Base-by-base conservation (phyloP, 768 basidiomycete genomes). In the Boletus barrowsii region DNA sequence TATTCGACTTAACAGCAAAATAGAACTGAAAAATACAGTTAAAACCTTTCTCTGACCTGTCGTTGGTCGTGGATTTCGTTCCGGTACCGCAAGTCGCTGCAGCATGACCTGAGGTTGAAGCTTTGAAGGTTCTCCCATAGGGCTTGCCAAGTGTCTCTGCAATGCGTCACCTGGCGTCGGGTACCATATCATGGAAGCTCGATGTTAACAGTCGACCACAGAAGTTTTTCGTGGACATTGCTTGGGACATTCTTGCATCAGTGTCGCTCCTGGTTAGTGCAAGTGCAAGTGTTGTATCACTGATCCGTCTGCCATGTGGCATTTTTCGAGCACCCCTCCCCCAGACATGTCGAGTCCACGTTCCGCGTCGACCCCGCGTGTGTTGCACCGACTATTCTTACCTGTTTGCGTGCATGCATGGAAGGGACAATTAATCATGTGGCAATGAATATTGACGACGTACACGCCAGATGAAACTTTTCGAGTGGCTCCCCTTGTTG, bases 301-400 rank as follows among this genome's bases (percentile, higher is more conserved):
- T 29, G 35, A n/a, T 39, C 36, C 13, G 37, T 39, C n/a, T 24
- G 13, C 22, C 30, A 13, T 26, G 56, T 33, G 30, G 22, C 30
- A 30, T 20, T 36, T 29, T 29, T 8, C 29, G 29, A 29, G 29
- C 29, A 10, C 5, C 29, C 8, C 42, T 8, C 32, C 36, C 32
- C 39, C n/a, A 10, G n/a, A 15, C 35, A 22, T 29, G 8, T 9
- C 29, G 29, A 29, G 29, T 35, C 20, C 6, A 15, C 33, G 10
- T 47, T 42, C 29, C 15, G 33, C 22, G 58, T 52, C 57, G 47
- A 54, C 51, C 54, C 51, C 43, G 37, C 36, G 51, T 49, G 40
- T 10, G 53, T 54, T 46, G 20, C 6, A 20, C 33, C 40, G 10
- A n/a, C 32, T 46, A 50, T 53, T 43, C 42, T 51, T 42, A 29